Base-by-base conservation (phyloP, 805 yeast genomes). In the Ogataea pilisensis region DNA sequence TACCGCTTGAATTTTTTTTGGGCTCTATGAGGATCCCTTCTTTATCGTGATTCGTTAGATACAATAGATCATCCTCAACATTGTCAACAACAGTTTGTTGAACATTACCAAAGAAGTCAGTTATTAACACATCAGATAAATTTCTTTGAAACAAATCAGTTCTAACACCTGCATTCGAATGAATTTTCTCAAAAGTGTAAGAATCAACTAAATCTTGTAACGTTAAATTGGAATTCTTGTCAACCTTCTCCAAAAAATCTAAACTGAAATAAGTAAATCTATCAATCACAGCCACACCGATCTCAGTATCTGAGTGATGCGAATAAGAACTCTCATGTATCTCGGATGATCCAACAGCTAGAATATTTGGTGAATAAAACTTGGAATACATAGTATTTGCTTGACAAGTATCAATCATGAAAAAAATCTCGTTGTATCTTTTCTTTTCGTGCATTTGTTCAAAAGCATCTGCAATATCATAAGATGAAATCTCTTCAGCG, bases 351-450 rank as follows among this genome's bases (percentile, higher is more conserved):
- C 99, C 99, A 27, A 91, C 95, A 1, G 96, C 87, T 38, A 93
- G 64, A 34, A 93, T 78, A 60, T 93, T 89, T 26, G 99, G 98
- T 8, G 96, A 84, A 60, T 88, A 89, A 57, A 91, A 80, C 56
- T 84, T 78, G 42, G 95, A 82, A 65, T 85, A 93, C 99, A 93
- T 91, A 13, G 99, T 88, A 64, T 91, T 93, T 20, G 99, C 99
- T 69, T 93, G 99, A 59, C 99, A 93, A 0, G 99, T 93, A 63
- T 93, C 99, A 49, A 93, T 85, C 98, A 93, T 93, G 65, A 93
- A 93, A 58, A 93, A 80, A 26, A 93, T 85, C 68, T 93, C 98
- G 53, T 90, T 89, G 68, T 93, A 93, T 41, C 99, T 73, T 52
- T 85, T 85, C 76, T 90, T 90, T 60, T 91, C 96, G 67, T 87